These are phyloP conservation scores for Chaetomium strumarium DNA, from an alignment of 2,329 filamentous ascomycete genomes.

Conservation along the genomic window DNA sequence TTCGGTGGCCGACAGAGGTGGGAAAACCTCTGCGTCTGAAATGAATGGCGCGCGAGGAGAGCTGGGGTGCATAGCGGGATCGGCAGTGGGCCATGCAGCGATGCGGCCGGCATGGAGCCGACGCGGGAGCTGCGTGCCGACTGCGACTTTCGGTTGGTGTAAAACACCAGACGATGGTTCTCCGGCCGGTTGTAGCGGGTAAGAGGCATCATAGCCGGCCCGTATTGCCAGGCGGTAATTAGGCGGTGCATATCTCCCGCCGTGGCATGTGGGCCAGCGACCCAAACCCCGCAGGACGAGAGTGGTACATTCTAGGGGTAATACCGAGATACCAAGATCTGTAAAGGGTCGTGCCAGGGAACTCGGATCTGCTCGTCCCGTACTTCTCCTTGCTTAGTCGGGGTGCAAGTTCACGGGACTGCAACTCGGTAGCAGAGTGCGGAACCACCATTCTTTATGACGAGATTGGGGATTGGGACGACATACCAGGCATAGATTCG, in stretches of 20 bases:
- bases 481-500: no score
- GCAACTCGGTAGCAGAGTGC: not conserved
- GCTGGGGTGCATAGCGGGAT: slow-evolving; percentile 16
- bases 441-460: no score
- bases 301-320: not conserved
- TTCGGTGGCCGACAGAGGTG: slow-evolving; percentile 1
- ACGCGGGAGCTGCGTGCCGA: not conserved
- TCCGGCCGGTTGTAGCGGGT: no score
- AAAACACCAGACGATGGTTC: no score
- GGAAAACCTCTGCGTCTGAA: slow-evolving; percentile 23
- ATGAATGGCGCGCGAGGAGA: slow-evolving; percentile 21
- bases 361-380: slow-evolving; percentile 8
- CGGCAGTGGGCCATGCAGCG: slow-evolving; percentile 21
- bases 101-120: slow-evolving; percentile 13
- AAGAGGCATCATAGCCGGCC: slow-evolving; percentile 19
- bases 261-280: not conserved
- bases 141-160: no score
- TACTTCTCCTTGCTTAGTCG: not conserved
- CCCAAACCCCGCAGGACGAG: slow-evolving; percentile 6
- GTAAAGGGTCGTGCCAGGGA: not conserved
- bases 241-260: slow-evolving; percentile 10
- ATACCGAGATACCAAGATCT: slow-evolving; percentile 10
- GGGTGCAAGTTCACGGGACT: not conserved
- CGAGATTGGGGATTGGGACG: no score
- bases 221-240: slow-evolving; percentile 26